Percentiles rank a stretch among this genome's conserved stretches.
Conservation (phyloP, 1,284 basidiomycete genomes). For the Tilletia walkeri region DNA sequence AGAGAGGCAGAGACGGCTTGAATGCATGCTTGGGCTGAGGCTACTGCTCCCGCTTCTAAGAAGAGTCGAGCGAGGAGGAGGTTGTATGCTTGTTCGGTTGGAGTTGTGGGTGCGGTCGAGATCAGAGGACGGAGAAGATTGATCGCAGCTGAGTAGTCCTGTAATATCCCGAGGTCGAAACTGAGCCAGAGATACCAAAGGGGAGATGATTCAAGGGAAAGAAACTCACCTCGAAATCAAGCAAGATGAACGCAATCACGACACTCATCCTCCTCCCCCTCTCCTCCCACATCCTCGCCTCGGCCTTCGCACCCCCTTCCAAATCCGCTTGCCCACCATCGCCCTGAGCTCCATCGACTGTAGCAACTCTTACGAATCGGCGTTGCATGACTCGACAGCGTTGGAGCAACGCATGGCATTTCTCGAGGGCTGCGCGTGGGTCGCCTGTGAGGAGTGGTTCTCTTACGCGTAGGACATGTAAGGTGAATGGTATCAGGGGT, state of each 20-base stretch:
- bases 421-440: slow-evolving; percentile 17
- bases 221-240: slow-evolving; percentile 26
- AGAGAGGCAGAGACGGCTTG: not conserved
- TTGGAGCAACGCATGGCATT: slow-evolving; percentile 19
- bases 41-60: slow-evolving; percentile 16
- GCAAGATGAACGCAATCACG: slow-evolving; percentile 26
- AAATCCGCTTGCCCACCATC: not conserved
- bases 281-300: slow-evolving; percentile 22
- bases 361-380: slow-evolving; percentile 6
- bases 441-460: slow-evolving; percentile 21
- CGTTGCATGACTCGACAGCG: slow-evolving; percentile 21
- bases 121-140: slow-evolving; percentile 21
- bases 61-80: slow-evolving; percentile 19
- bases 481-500: slow-evolving; percentile 25
- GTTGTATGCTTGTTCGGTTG: slow-evolving; percentile 1
- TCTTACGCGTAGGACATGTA: slow-evolving; percentile 25
- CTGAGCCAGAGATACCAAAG: not conserved
- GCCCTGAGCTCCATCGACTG: not conserved
- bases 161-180: not conserved
- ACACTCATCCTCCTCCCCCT: slow-evolving; percentile 24
- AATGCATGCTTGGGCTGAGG: slow-evolving; percentile 1
- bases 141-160: slow-evolving; percentile 19
- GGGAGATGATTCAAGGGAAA: slow-evolving; percentile 16
- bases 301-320: slow-evolving; percentile 1
- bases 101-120: not conserved